These are phyloP conservation scores for Paecilomyces fulvus DNA, from an alignment of 2,329 filamentous ascomycete species.

Conservation along the genomic window DNA sequence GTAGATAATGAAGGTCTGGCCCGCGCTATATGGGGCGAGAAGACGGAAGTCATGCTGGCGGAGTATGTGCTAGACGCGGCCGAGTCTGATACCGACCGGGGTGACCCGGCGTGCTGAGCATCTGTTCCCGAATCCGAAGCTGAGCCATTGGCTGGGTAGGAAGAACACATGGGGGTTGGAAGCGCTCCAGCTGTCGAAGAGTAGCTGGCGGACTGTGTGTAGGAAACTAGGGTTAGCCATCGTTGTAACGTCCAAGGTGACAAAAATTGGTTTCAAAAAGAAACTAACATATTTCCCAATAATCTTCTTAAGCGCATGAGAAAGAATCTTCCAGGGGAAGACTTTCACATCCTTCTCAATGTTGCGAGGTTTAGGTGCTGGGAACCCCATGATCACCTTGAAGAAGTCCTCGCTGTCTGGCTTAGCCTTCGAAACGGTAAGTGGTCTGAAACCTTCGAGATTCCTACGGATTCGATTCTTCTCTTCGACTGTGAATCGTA, in stretches of 20 bases:
- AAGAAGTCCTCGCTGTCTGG: slow-evolving; percentile 93
- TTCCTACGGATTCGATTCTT: slow-evolving; percentile 97
- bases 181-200: slow-evolving; percentile 52
- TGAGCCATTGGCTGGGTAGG: slow-evolving; percentile 32
- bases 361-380: slow-evolving; percentile 87
- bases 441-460: slow-evolving; percentile 83
- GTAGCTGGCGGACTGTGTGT: slow-evolving; percentile 54
- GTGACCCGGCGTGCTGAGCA: slow-evolving; percentile 39
- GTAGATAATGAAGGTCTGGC: slow-evolving; percentile 15
- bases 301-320: slow-evolving; percentile 88
- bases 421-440: slow-evolving; percentile 90
- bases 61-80: slow-evolving; percentile 37
- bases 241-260: slow-evolving; percentile 21
- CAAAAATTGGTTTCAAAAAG: slow-evolving; percentile 2
- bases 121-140: slow-evolving; percentile 42
- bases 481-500: slow-evolving; percentile 88
- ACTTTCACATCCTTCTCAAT: slow-evolving; percentile 99
- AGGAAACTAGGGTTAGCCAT: slow-evolving; percentile 11
- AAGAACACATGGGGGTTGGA: slow-evolving; percentile 29
- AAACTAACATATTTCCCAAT: slow-evolving; percentile 83
- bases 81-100: slow-evolving; percentile 40
- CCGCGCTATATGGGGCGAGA: slow-evolving; percentile 35
- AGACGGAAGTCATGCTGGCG: slow-evolving; percentile 32
- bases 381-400: slow-evolving; percentile 98
- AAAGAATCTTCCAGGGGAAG: slow-evolving; percentile 89